A percentile compares a stretch with the other conserved stretches of the same genome.
These are phyloP conservation scores for Ettlia oleoabundans DNA, from an alignment of 139 green algal genomes.

Conservation along the genomic window DNA sequence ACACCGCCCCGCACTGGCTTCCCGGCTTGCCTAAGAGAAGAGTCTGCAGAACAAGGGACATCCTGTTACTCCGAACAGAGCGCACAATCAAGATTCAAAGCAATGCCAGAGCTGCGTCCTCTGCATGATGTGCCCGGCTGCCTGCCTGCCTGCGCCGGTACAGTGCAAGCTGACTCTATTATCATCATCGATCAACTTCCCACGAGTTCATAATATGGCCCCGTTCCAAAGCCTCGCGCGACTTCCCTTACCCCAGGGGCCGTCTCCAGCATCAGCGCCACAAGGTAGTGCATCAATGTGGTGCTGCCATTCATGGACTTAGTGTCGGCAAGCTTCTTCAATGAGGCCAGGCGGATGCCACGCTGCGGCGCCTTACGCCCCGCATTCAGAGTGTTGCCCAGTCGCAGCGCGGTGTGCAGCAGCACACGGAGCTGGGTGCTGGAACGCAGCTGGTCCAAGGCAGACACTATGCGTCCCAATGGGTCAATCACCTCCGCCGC, in stretches of 20 bases:
- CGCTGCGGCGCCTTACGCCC: conserved; percentile 26
- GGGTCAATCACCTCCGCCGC: conserved; percentile 13
- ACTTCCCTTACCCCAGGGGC: conserved; percentile 9
- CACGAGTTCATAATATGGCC: too few relatives aligned
- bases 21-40: conserved; percentile 25
- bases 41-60: too few relatives aligned
- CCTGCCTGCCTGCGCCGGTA: too few relatives aligned
- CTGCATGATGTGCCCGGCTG: too few relatives aligned
- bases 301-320: conserved; percentile 25
- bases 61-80: too few relatives aligned
- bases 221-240: too few relatives aligned
- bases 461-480: neutral
- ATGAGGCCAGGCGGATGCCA: conserved; percentile 26
- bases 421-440: conserved; percentile 1
- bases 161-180: too few relatives aligned
- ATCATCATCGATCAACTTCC: too few relatives aligned
- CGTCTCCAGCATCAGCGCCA: neutral
- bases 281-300: conserved; percentile 36
- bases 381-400: conserved; percentile 35
- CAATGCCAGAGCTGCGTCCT: too few relatives aligned
- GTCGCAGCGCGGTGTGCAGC: conserved; percentile 32
- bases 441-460: conserved; percentile 21
- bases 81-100: too few relatives aligned
- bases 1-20: conserved; percentile 21
- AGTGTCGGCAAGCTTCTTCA: conserved; percentile 36